These are phyloP conservation scores for Mastigamoeba balamuthi DNA, from an alignment of 78 protist genomes.

Conservation along the genomic window DNA sequence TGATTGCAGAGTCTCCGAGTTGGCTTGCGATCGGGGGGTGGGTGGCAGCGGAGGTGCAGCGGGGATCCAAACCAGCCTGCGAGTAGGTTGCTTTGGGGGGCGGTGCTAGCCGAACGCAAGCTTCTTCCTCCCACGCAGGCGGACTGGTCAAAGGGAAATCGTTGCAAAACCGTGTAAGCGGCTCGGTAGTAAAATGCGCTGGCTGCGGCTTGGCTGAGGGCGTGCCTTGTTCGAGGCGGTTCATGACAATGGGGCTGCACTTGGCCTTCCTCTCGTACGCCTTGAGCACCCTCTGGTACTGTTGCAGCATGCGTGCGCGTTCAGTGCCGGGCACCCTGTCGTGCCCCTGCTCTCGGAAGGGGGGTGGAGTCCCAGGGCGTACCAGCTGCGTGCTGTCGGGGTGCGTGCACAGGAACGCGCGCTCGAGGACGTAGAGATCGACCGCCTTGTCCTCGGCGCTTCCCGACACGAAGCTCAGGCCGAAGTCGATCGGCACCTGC, in stretches of 20 bases:
- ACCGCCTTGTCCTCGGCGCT: slow-evolving; percentile 81
- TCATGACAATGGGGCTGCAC: not conserved
- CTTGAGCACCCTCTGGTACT: slow-evolving; percentile 1
- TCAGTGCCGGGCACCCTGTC: not conserved
- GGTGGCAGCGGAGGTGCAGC: too few species aligned
- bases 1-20: too few species aligned
- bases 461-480: slow-evolving; percentile 32
- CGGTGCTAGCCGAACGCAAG: slow-evolving; percentile 59
- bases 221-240: slow-evolving; percentile 37
- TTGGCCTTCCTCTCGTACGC: slow-evolving; percentile 8
- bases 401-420: slow-evolving; percentile 76
- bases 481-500: slow-evolving; percentile 78
- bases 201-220: not conserved
- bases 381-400: slow-evolving; percentile 59
- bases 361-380: not conserved
- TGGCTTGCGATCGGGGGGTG: too few species aligned
- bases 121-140: slow-evolving; percentile 54
- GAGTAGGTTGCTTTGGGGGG: too few species aligned
- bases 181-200: not conserved
- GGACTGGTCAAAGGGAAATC: not conserved
- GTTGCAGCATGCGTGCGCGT: not conserved
- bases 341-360: not conserved
- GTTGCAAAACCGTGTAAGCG: not conserved
- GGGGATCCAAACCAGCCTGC: too few species aligned
- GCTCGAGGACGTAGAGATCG: slow-evolving; percentile 83